Evolutionary conservation across 2,329 filamentous ascomycete genomes (phyloP).

Genomic region (Hypomyces rosellus): DNA sequence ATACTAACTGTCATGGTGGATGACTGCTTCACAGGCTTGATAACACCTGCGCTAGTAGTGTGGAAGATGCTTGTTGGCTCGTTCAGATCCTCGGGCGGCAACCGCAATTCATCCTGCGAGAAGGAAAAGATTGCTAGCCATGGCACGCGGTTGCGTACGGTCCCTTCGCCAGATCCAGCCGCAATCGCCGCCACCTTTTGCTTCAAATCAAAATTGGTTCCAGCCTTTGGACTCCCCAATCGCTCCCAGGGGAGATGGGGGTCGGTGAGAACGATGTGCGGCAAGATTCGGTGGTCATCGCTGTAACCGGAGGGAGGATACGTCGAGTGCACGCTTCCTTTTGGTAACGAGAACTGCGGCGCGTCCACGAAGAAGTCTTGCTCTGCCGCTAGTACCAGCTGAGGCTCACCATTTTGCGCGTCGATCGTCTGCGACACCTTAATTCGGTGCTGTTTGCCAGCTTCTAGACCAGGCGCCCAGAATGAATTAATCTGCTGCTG

Average conservation of each 20-base stretch:
- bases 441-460: constrained; percentile 12
- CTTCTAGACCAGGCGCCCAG: constrained; percentile 15
- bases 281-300: constrained; percentile 29
- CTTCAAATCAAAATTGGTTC: neutral
- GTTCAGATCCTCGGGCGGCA: constrained; percentile 15
- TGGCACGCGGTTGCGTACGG: constrained; percentile 24
- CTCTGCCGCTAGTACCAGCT: constrained; percentile 1
- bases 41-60: constrained; percentile 2
- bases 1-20: constrained; percentile 14
- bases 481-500: constrained; percentile 15
- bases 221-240: constrained; percentile 14
- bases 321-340: constrained; percentile 26
- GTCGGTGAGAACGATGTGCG: constrained; percentile 39
- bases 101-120: constrained; percentile 27
- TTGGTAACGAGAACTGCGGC: constrained; percentile 29
- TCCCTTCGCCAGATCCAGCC: neutral
- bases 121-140: constrained; percentile 34
- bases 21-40: constrained; percentile 8
- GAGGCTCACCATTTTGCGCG: neutral
- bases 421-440: constrained; percentile 5
- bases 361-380: constrained; percentile 30
- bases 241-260: constrained; percentile 39
- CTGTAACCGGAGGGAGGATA: constrained; percentile 35
- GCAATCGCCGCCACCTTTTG: neutral
- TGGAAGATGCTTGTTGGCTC: constrained; percentile 3